Conservation (phyloP, 2,329 filamentous ascomycete genomes). For the Aspergillus fumigatiaffinis region DNA sequence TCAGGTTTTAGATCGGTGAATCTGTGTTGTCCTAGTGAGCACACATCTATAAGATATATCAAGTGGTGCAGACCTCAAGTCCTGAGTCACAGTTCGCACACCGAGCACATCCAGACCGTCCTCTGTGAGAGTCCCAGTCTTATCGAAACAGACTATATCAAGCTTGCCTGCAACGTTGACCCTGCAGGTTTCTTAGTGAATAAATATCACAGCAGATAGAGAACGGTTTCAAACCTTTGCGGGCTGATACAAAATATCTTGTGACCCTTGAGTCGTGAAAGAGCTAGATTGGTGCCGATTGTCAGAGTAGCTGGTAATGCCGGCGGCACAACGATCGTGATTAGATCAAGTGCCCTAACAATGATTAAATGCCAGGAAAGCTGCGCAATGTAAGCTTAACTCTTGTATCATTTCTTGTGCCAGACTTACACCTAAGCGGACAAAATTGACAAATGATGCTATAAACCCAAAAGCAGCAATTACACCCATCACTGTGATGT, state of each 20-base stretch:
- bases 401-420: not conserved
- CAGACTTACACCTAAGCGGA: slow-evolving; percentile 61
- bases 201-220: not conserved
- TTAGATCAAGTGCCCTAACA: slow-evolving; percentile 85
- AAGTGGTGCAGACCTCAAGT: slow-evolving; percentile 39
- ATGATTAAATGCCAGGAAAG: slow-evolving; percentile 88
- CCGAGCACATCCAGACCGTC: slow-evolving; percentile 93
- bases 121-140: slow-evolving; percentile 96
- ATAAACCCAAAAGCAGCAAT: slow-evolving; percentile 84
- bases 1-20: slow-evolving; percentile 76
- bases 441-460: slow-evolving; percentile 88
- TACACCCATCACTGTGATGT: slow-evolving; percentile 92
- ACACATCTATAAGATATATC: not conserved
- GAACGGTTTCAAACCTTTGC: slow-evolving; percentile 51
- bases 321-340: slow-evolving; percentile 95
- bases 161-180: slow-evolving; percentile 96
- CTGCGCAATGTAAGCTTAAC: slow-evolving; percentile 27
- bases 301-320: slow-evolving; percentile 91
- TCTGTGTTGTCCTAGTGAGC: slow-evolving; percentile 28
- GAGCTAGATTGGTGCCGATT: slow-evolving; percentile 93
- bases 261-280: slow-evolving; percentile 79
- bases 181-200: slow-evolving; percentile 36
- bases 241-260: slow-evolving; percentile 97
- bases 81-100: slow-evolving; percentile 68
- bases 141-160: slow-evolving; percentile 96